Evolutionary conservation across 2,329 filamentous ascomycete species (phyloP), one percentile per base, ranked within the genome.

Genomic region (Paracoccidioides lutzii): DNA sequence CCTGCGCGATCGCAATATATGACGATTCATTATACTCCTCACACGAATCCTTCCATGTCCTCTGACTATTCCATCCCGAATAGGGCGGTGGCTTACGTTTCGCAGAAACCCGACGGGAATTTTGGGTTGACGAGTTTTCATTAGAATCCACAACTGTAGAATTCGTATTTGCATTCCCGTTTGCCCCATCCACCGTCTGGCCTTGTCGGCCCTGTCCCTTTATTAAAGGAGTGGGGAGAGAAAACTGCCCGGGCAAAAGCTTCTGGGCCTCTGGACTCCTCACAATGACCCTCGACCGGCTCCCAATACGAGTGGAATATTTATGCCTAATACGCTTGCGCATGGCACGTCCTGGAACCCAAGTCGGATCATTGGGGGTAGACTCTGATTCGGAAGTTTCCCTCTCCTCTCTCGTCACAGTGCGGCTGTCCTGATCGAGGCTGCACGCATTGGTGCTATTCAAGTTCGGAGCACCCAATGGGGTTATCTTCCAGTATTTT

Each of bases 211-310:
- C 48, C 53, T 64, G 71, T 7, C 71, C 71, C 0, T 66, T 68
- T 57, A 74, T 72, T 60, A 73, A 60, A 12, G 71, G 71, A 32
- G 71, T 74, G 35, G 71, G 69, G 44, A 74, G 65, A 48, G 71
- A 67, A 57, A 74, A 71, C 35, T 71, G 70, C 3, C 71, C 71
- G 14, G 71, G 71, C 12, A 72, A 59, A 28, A 65, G 66, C 53
- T 63, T 68, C 43, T 61, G 61, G 8, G 60, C 52, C 55, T 73
- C 69, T 0, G 71, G 71, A 44, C 70, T 73, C 42, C 63, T 63
- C 32, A 71, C 60, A 7, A 67, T 64, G 15, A 55, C 52, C 48
- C 49, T 58, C 38, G 71, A 55, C 52, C 69, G 61, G 28, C 59
- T 63, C 43, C 65, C 15, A 59, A 59, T 38, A 54, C 59, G 14